These are phyloP conservation scores for Boletus bicolor DNA, from an alignment of 768 basidiomycete genomes.

Conservation along the genomic window DNA sequence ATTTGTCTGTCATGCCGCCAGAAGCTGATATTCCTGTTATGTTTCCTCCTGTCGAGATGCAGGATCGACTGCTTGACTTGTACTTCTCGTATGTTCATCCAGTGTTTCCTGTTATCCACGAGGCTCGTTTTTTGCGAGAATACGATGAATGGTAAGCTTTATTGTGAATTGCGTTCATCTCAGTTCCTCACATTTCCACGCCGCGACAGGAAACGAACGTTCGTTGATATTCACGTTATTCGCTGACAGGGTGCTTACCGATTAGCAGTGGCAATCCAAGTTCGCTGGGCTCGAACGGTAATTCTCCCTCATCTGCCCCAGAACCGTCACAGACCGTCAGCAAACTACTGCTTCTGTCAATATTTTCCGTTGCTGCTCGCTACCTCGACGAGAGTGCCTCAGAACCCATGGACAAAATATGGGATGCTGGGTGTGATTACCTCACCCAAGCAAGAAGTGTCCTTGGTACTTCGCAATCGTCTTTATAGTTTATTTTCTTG, in stretches of 20 bases:
- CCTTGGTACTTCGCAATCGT: slow-evolving; percentile 46
- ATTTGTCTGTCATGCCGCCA: slow-evolving; percentile 35
- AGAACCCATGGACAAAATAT: slow-evolving; percentile 55
- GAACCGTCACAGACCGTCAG: slow-evolving; percentile 64
- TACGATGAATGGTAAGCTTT: slow-evolving; percentile 49
- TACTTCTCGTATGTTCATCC: slow-evolving; percentile 87
- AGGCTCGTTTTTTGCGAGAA: slow-evolving; percentile 62
- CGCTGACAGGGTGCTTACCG: slow-evolving; percentile 14
- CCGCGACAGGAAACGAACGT: slow-evolving; percentile 28
- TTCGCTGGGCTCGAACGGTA: slow-evolving; percentile 21
- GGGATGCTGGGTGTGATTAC: slow-evolving; percentile 67
- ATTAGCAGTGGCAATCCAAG: slow-evolving; percentile 35
- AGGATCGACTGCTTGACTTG: slow-evolving; percentile 65
- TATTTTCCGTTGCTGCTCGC: slow-evolving; percentile 79
- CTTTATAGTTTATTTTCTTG: not conserved
- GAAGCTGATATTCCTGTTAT: slow-evolving; percentile 44
- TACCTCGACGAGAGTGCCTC: slow-evolving; percentile 52
- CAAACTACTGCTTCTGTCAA: slow-evolving; percentile 68
- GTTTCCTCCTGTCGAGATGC: slow-evolving; percentile 60
- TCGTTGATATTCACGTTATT: not conserved
- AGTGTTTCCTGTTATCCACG: slow-evolving; percentile 77
- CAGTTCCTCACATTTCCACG: slow-evolving; percentile 1
- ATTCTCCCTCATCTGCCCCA: slow-evolving; percentile 21
- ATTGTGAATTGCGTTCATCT: not conserved
- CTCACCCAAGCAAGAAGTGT: slow-evolving; percentile 59